Base-by-base conservation (phyloP, 495 filamentous ascomycete genomes). In the Terfezia claveryi region DNA sequence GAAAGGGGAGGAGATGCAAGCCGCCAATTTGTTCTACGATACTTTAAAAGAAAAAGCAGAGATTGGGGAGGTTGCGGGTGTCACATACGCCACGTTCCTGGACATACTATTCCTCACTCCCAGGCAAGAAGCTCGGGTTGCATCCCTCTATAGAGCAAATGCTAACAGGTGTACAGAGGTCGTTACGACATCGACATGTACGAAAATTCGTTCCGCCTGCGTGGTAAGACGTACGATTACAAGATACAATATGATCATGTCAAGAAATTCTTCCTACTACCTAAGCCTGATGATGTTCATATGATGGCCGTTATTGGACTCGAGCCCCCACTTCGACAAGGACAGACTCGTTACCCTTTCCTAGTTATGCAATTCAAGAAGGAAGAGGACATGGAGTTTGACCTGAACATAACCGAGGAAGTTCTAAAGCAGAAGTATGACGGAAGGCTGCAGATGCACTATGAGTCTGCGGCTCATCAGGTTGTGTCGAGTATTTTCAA, bases 171-270 rank as follows among this genome's bases (percentile, higher is more conserved):
- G 7, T 55, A 49, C 66, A 93, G 91, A 82, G 92, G 92, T 66
- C 91, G 92, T 52, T 99, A 96, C 75, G 92, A 95, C 68, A 93
- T 96, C 73, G 92, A 96, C 67, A 94, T 99, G 85, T 99, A 96
- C 76, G 92, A 96, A 66, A 79, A 80, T 1, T 96, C 92, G 6
- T 96, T 99, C 77, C 82, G 92, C 55, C 78, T 99, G 56, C 89
- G 92, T 52, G 92, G 92, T 52, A 96, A 96, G 70, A 99, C 92
- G 36, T 99, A 99, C 74, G 92, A 96, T 73, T 99, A 99, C 78
- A 99, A 99, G 75, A 94, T 99, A 58, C 86, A 94, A 70, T 99
- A 94, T 66, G 83, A 94, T 37, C 75, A 79, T 37, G 85, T 95
- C 72, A 99, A 99, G 73, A 96, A 96, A 69, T 96, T 96, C 68